Conservation (phyloP, 139 green algal species). For the Edaphochlamys debaryana region DNA sequence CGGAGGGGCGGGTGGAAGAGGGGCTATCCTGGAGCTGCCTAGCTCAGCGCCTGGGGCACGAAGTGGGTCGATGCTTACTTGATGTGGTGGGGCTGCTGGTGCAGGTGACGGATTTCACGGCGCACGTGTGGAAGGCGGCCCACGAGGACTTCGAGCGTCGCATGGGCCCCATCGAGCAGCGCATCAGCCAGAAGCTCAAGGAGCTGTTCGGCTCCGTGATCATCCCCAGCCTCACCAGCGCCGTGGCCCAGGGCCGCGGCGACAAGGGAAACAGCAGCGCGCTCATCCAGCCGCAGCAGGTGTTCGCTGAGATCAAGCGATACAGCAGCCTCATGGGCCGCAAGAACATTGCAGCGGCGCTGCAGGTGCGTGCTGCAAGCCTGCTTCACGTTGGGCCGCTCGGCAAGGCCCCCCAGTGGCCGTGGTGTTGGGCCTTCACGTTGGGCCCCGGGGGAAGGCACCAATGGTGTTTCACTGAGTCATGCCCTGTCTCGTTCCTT, state of each 20-base stretch:
- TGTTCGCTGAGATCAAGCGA: conserved; percentile 67
- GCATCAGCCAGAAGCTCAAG: conserved; percentile 75
- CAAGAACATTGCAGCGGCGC: conserved; percentile 55
- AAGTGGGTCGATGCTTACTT: too few relatives aligned
- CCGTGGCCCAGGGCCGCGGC: conserved; percentile 49
- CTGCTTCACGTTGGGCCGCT: not conserved
- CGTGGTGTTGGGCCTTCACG: too few relatives aligned
- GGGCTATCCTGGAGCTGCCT: too few relatives aligned
- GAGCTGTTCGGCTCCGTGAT: conserved; percentile 67
- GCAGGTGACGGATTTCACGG: conserved; percentile 67
- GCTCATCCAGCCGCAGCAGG: conserved; percentile 66
- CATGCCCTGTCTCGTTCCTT: too few relatives aligned
- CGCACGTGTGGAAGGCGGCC: conserved; percentile 66
- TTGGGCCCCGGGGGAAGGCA: too few relatives aligned
- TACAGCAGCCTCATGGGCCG: conserved; percentile 68
- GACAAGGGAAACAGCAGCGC: conserved; percentile 5
- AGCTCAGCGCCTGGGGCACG: too few relatives aligned
- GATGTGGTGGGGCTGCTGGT: too few relatives aligned
- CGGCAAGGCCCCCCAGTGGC: too few relatives aligned
- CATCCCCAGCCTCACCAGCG: conserved; percentile 64
- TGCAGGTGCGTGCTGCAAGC: conserved; percentile 48
- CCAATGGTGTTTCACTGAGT: too few relatives aligned
- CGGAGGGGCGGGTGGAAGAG: too few relatives aligned
- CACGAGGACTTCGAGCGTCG: conserved; percentile 64
- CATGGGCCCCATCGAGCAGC: conserved; percentile 72